These are phyloP conservation scores for Plasmodium coatneyi DNA, from an alignment of 169 alveolate genomes.

Conservation along the genomic window DNA sequence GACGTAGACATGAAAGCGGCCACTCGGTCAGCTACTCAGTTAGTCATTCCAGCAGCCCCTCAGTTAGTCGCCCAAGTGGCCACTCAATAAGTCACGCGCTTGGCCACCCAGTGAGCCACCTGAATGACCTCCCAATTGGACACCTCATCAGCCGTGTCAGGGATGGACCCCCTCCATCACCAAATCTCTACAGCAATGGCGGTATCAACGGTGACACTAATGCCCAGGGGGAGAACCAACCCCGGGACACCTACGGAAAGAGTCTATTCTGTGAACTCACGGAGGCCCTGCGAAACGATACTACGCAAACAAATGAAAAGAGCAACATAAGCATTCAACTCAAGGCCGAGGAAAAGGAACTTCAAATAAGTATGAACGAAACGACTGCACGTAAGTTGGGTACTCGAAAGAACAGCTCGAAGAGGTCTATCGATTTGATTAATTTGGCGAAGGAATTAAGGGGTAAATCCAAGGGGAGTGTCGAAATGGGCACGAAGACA, in stretches of 20 bases:
- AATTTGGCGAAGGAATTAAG: neutral
- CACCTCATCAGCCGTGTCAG: neutral
- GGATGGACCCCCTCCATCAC: neutral
- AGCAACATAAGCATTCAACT: conserved; percentile 16
- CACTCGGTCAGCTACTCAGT: neutral
- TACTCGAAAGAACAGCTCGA: neutral
- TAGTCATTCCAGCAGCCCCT: neutral
- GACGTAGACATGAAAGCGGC: neutral
- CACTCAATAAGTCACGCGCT: neutral
- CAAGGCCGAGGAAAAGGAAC: conserved; percentile 34
- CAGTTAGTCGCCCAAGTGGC: neutral
- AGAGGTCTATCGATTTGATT: conserved; percentile 19
- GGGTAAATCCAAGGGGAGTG: conserved; percentile 4
- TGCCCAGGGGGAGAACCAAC: neutral
- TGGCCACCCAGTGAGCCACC: neutral
- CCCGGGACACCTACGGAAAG: neutral
- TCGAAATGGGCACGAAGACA: neutral
- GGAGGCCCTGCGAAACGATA: conserved; percentile 34
- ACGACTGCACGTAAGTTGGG: neutral
- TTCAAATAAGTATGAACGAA: neutral
- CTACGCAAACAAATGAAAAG: neutral
- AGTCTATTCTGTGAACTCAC: conserved; percentile 32
- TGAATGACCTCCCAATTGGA: neutral
- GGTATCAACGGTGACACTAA: neutral
- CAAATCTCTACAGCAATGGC: neutral